Base-by-base conservation (phyloP, 2,329 filamentous ascomycete genomes). In the Emmonsiellopsis sp. region DNA sequence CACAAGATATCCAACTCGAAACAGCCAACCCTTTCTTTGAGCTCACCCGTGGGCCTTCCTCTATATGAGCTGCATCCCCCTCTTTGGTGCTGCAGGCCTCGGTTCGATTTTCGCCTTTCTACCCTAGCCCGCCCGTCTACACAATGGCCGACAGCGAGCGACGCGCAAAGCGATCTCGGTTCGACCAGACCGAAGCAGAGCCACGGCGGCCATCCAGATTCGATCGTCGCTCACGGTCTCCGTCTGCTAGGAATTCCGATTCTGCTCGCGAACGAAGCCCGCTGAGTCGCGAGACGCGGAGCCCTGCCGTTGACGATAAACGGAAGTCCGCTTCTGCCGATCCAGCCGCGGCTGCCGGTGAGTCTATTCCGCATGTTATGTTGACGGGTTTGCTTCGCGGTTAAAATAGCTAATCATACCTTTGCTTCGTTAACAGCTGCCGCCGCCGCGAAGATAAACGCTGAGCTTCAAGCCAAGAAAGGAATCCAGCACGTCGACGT, bases 401-500 rank as follows among this genome's bases (percentile, higher is more conserved):
- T 33, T 8, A 11, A 36, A 42, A 46, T 39, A 32, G 42, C 52
- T 52, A 31, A 52, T 55, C 52, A 53, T 51, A 59, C 52, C 21
- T 53, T 57, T 40, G n/a, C 10, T 31, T 52, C 55, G 51, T 57
- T 59, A 21, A 66, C 71, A 84, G 90, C 89, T 68, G 92, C 92
- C 32, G 91, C 90, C 9, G 93, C 91, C 10, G 92, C 92, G 36
- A 84, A 82, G 69, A 93, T 93, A 71, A 91, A 90, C 68, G 88
- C 87, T 37, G 82, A 87, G 60, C 79, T 93, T 54, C 86, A 92
- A 69, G 86, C 86, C 56, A 90, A 90, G 70, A 94, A 92, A 72
- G 88, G 86, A 56, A 86, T 92, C 54, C 90, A 95, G 69, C 88
- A 94, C 74, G 86, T 90, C 62, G 90, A 95, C 62, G 88, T 92